phyloP scores from a whole-genome alignment of 2,329 filamentous ascomycete genomes.

The Pyrenochaeta sp. region DNA sequence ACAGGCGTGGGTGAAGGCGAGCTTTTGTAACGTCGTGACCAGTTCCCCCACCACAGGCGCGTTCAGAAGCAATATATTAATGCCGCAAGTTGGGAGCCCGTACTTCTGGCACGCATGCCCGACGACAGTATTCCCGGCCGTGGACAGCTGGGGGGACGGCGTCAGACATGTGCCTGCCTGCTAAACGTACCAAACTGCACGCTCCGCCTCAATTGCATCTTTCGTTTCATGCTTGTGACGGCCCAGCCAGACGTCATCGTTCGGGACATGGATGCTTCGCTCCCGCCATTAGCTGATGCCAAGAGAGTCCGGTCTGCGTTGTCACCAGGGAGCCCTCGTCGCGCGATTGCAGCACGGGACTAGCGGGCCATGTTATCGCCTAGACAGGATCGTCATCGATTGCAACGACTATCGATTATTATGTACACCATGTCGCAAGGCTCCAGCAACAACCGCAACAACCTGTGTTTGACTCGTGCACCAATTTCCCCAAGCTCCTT shows the following conservation, averaged over 20 bases:
- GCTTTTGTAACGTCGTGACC: slow-evolving; percentile 12
- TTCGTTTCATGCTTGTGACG: slow-evolving; percentile 8
- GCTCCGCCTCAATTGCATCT: slow-evolving; percentile 14
- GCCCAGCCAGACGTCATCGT: slow-evolving; percentile 31
- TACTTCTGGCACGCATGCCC: slow-evolving; percentile 2
- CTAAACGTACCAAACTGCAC: slow-evolving; percentile 12
- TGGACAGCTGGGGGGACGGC: slow-evolving; percentile 35
- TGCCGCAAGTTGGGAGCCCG: slow-evolving; percentile 25
- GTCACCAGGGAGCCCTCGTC: slow-evolving; percentile 20
- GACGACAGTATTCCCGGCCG: slow-evolving; percentile 32
- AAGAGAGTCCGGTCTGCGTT: slow-evolving; percentile 26
- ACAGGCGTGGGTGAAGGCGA: slow-evolving; percentile 12
- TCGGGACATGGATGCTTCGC: slow-evolving; percentile 17
- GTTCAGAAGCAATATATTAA: slow-evolving; percentile 27
- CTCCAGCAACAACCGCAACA: background rate
- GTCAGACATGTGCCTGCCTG: slow-evolving; percentile 1
- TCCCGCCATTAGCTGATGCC: slow-evolving; percentile 32
- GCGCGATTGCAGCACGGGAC: slow-evolving; percentile 13
- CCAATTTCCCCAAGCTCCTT: background rate
- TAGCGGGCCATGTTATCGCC: slow-evolving; percentile 2
- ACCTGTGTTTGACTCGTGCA: background rate
- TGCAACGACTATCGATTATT: background rate
- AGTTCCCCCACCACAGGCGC: slow-evolving; percentile 4
- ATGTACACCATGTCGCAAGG: no score
- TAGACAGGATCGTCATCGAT: slow-evolving; percentile 17